Evolutionary conservation across 306 rosid genomes (phyloP).

Genomic region (Pyrus bretschneideri): DNA sequence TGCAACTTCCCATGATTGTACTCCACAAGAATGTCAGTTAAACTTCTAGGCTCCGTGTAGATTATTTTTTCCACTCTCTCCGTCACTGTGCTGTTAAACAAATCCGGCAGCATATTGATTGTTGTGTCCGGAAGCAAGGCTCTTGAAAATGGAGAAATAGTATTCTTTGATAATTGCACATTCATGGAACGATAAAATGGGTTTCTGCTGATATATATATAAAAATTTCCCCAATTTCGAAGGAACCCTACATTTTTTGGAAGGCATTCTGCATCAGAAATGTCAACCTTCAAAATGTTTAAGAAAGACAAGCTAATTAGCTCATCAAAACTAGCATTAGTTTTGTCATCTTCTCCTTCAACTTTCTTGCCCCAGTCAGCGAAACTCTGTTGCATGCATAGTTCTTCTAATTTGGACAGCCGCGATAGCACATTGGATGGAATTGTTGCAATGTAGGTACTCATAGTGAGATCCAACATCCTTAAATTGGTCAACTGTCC

Average conservation of each 20-base stretch:
- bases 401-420: not conserved
- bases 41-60: too few species aligned
- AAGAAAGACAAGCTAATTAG: not conserved
- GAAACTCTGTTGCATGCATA: not conserved
- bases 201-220: not conserved
- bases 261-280: not conserved
- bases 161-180: too few species aligned
- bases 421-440: not conserved
- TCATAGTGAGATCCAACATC: not conserved
- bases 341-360: not conserved
- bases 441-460: not conserved
- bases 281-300: not conserved
- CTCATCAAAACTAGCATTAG: not conserved
- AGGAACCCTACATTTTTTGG: not conserved
- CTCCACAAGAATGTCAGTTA: too few species aligned
- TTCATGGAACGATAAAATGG: too few species aligned
- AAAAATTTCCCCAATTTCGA: not conserved
- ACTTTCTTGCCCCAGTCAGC: not conserved
- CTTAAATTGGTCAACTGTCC: not conserved
- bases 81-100: too few species aligned
- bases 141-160: too few species aligned
- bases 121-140: too few species aligned
- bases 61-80: too few species aligned
- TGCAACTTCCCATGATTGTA: too few species aligned
- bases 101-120: too few species aligned